These are phyloP conservation scores for Polytrichum formosum DNA, from an alignment of 225 moss, liverwort and hornwort species.

Conservation along the genomic window DNA sequence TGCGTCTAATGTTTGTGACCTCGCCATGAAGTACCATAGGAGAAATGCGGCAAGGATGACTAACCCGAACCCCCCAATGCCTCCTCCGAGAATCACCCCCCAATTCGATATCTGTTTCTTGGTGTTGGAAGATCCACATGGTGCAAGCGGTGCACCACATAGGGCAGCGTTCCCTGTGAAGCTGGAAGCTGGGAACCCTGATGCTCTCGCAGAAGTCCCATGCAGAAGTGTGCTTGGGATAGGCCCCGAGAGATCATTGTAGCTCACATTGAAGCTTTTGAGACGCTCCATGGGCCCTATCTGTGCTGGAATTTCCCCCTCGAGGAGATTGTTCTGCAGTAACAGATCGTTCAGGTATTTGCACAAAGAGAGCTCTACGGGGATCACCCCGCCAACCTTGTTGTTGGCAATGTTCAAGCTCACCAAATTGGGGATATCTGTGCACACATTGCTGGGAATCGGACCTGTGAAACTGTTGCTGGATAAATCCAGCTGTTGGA, in stretches of 20 bases:
- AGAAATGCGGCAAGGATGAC: conserved; percentile 1
- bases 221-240: conserved; percentile 26
- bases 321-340: conserved; percentile 30
- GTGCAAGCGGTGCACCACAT: conserved; percentile 37
- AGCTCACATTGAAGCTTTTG: conserved; percentile 15
- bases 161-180: conserved; percentile 35
- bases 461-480: conserved; percentile 42
- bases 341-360: conserved; percentile 32
- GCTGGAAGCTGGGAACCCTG: conserved; percentile 19
- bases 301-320: conserved; percentile 31
- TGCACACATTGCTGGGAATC: conserved; percentile 26
- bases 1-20: conserved; percentile 3
- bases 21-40: conserved; percentile 16
- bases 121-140: not conserved
- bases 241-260: conserved; percentile 34
- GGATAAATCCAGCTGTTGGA: conserved; percentile 28
- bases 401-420: conserved; percentile 23
- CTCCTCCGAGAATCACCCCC: conserved; percentile 22
- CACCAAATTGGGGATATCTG: conserved; percentile 35
- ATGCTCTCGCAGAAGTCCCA: not conserved
- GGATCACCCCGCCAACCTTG: conserved; percentile 25
- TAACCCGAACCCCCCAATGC: conserved; percentile 8
- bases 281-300: conserved; percentile 29
- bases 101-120: conserved; percentile 6
- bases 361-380: conserved; percentile 19